A percentile compares a stretch with the other conserved stretches of the same genome.
These are phyloP conservation scores for Penicillium samsonianum DNA, from an alignment of 495 filamentous ascomycete genomes.

Conservation along the genomic window DNA sequence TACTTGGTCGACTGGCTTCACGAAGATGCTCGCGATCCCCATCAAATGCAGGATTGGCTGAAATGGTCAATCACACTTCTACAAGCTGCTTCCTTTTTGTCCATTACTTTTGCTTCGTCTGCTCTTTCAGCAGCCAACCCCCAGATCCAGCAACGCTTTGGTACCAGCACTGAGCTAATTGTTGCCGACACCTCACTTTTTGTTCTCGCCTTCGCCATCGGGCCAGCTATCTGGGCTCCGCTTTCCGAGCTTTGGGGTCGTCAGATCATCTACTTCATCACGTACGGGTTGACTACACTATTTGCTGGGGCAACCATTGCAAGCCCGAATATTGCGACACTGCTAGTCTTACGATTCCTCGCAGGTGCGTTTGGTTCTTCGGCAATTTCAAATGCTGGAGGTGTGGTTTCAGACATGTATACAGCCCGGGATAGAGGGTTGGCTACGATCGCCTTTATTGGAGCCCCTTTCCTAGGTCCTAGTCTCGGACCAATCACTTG, in stretches of 20 bases:
- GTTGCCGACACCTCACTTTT: slow-evolving; percentile 48
- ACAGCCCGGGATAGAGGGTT: slow-evolving; percentile 54
- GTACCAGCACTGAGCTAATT: slow-evolving; percentile 36
- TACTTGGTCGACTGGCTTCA: slow-evolving; percentile 66
- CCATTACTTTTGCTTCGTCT: slow-evolving; percentile 65
- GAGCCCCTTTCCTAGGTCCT: slow-evolving; percentile 61
- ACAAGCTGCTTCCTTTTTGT: slow-evolving; percentile 59
- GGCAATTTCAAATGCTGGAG: slow-evolving; percentile 59
- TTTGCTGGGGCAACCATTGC: slow-evolving; percentile 46
- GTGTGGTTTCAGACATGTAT: slow-evolving; percentile 65
- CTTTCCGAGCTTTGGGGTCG: slow-evolving; percentile 74
- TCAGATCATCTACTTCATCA: slow-evolving; percentile 41
- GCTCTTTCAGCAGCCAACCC: slow-evolving; percentile 62
- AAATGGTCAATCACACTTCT: slow-evolving; percentile 63
- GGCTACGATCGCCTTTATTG: slow-evolving; percentile 55
- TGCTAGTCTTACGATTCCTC: slow-evolving; percentile 47
- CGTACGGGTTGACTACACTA: slow-evolving; percentile 30
- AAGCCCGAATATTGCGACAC: slow-evolving; percentile 7
- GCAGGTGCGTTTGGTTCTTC: slow-evolving; percentile 63
- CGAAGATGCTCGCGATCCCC: slow-evolving; percentile 60
- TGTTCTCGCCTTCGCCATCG: slow-evolving; percentile 47
- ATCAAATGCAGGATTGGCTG: slow-evolving; percentile 49
- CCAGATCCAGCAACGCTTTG: slow-evolving; percentile 53
- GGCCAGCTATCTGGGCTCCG: slow-evolving; percentile 57
- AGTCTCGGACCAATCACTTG: slow-evolving; percentile 51